phyloP scores from a whole-genome alignment of 805 yeast genomes.

The Schwanniomyces polymorphus region DNA sequence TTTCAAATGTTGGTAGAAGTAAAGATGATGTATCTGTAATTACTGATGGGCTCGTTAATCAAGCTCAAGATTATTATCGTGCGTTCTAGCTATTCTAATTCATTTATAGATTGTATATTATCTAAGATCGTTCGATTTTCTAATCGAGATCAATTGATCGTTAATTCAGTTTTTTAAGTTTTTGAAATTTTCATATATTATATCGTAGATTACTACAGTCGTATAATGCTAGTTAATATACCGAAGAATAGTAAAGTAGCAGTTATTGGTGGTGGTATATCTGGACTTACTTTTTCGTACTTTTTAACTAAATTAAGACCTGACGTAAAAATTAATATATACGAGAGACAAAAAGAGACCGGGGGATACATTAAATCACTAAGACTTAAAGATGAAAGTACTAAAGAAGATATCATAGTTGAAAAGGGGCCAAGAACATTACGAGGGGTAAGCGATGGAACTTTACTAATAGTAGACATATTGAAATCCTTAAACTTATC shows the following conservation, averaged over 20 bases:
- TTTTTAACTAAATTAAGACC: slow-evolving; percentile 74
- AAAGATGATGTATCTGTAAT: slow-evolving; percentile 22
- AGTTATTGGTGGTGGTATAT: slow-evolving; percentile 84
- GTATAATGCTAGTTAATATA: slow-evolving; percentile 8
- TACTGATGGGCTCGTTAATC: slow-evolving; percentile 11
- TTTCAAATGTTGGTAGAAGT: not conserved
- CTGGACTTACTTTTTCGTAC: slow-evolving; percentile 76
- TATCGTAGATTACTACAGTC: not conserved
- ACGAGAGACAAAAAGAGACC: slow-evolving; percentile 52
- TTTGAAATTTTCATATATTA: not conserved
- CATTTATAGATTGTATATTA: slow-evolving; percentile 1
- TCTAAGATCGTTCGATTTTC: not conserved
- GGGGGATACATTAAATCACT: slow-evolving; percentile 84
- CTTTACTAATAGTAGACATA: slow-evolving; percentile 64
- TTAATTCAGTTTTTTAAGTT: too few species aligned
- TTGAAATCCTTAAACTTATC: slow-evolving; percentile 47
- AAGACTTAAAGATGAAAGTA: slow-evolving; percentile 21
- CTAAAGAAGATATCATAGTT: slow-evolving; percentile 33
- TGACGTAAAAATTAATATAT: slow-evolving; percentile 62
- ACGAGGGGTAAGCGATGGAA: slow-evolving; percentile 80
- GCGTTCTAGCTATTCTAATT: slow-evolving; percentile 12
- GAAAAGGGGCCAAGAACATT: slow-evolving; percentile 94
- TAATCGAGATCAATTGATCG: not conserved
- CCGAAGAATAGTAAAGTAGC: slow-evolving; percentile 51
- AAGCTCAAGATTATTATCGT: slow-evolving; percentile 20